These are phyloP conservation scores for Thalassiosira sp. DNA, from an alignment of 352 stramenopile genomes.

Conservation along the genomic window DNA sequence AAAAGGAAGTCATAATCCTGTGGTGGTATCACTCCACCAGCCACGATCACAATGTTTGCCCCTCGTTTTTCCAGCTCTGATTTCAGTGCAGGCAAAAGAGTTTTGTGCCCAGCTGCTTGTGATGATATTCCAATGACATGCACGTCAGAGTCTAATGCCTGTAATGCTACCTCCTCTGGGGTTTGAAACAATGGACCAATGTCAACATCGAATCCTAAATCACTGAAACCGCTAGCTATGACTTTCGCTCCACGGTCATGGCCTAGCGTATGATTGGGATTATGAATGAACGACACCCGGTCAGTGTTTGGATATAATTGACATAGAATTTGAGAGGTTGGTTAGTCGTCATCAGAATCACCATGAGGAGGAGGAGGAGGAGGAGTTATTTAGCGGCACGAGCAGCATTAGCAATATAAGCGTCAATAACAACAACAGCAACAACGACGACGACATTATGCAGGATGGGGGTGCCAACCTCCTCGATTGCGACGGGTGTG, in stretches of 20 bases:
- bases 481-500: too few relatives aligned
- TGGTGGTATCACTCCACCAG: constrained; percentile 94
- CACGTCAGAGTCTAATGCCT: constrained; percentile 94
- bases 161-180: constrained; percentile 85
- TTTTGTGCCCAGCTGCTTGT: constrained; percentile 95
- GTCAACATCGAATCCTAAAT: constrained; percentile 97
- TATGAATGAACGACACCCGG: too few relatives aligned
- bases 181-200: constrained; percentile 94
- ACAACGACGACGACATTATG: too few relatives aligned
- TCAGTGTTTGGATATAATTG: too few relatives aligned
- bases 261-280: too few relatives aligned
- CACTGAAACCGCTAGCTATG: constrained; percentile 93
- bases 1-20: constrained; percentile 96
- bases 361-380: too few relatives aligned
- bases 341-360: too few relatives aligned
- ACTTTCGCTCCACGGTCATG: constrained; percentile 97
- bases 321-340: too few relatives aligned
- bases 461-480: too few relatives aligned
- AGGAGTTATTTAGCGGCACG: too few relatives aligned
- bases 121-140: constrained; percentile 88
- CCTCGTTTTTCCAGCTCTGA: constrained; percentile 89
- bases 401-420: too few relatives aligned
- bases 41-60: constrained; percentile 92
- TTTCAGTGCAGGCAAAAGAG: constrained; percentile 91
- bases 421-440: too few relatives aligned